Conservation (phyloP, 441 rosid species). For the Erodium texanum region DNA sequence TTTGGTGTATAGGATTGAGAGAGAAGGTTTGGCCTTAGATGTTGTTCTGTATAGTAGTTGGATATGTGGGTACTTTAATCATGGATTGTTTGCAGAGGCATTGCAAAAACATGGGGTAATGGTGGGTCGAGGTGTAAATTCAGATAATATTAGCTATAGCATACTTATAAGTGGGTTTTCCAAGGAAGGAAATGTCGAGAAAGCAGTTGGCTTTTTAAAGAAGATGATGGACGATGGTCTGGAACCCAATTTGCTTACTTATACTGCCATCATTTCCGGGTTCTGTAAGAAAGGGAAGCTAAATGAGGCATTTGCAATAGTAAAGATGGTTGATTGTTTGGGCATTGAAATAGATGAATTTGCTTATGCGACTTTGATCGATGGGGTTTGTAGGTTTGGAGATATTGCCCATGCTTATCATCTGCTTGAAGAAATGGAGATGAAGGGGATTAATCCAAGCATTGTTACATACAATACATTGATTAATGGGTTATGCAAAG, state of each 20-base stretch:
- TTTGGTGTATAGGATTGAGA: constrained; percentile 41
- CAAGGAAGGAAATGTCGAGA: constrained; percentile 34
- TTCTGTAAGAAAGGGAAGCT: constrained; percentile 51
- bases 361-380: constrained; percentile 57
- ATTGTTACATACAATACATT: constrained; percentile 49
- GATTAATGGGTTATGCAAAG: constrained; percentile 58
- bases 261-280: constrained; percentile 46
- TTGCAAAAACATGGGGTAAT: constrained; percentile 38
- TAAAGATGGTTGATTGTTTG: constrained; percentile 36
- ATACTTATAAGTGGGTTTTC: constrained; percentile 52
- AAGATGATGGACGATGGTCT: constrained; percentile 53
- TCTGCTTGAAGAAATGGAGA: constrained; percentile 63
- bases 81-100: constrained; percentile 39
- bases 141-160: constrained; percentile 48
- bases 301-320: constrained; percentile 46
- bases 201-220: constrained; percentile 42
- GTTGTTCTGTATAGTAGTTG: constrained; percentile 56
- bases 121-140: constrained; percentile 37
- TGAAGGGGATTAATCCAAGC: constrained; percentile 49
- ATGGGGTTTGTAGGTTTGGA: constrained; percentile 53
- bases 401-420: constrained; percentile 38
- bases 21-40: constrained; percentile 49
- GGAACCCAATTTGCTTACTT: constrained; percentile 50
- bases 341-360: constrained; percentile 55
- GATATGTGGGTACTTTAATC: constrained; percentile 45